A percentile compares a stretch with the other conserved stretches of the same genome.
phyloP scores from a whole-genome alignment of 176 grass and related monocot genomes.

The Elymus sibiricus region DNA sequence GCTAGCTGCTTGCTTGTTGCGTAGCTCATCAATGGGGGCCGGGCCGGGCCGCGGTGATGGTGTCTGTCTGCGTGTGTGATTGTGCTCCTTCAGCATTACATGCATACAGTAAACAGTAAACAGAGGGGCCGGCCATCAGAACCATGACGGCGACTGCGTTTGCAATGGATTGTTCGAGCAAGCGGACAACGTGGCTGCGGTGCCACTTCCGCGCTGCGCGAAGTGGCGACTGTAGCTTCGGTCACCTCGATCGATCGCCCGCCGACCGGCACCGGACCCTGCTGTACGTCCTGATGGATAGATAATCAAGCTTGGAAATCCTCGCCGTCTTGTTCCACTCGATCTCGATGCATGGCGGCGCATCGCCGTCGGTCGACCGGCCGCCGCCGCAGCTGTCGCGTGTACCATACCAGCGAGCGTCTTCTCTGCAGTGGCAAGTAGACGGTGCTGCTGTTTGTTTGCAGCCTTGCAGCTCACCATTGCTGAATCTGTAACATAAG shows the following conservation, averaged over 20 bases:
- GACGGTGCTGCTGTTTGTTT: neutral
- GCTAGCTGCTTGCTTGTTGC: neutral
- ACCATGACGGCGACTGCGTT: neutral
- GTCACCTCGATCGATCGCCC: neutral
- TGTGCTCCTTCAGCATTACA: neutral
- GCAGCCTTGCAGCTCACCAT: neutral
- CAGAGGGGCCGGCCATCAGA: neutral
- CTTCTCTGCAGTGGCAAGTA: neutral
- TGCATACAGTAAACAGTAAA: neutral
- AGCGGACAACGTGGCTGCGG: slow-evolving; percentile 22
- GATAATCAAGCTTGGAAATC: neutral
- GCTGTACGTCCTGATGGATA: neutral
- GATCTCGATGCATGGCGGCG: neutral
- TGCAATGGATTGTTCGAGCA: neutral
- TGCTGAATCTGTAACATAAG: neutral
- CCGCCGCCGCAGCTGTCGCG: neutral
- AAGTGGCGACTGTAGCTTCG: neutral
- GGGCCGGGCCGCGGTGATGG: neutral
- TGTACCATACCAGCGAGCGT: no score
- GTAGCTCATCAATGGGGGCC: slow-evolving; percentile 9
- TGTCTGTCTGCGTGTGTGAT: neutral
- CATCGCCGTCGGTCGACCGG: neutral
- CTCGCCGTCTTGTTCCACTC: neutral
- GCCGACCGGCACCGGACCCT: neutral
- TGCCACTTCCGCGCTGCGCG: slow-evolving; percentile 10